Conservation (phyloP, 768 basidiomycete genomes). For the Asterophora parasitica region DNA sequence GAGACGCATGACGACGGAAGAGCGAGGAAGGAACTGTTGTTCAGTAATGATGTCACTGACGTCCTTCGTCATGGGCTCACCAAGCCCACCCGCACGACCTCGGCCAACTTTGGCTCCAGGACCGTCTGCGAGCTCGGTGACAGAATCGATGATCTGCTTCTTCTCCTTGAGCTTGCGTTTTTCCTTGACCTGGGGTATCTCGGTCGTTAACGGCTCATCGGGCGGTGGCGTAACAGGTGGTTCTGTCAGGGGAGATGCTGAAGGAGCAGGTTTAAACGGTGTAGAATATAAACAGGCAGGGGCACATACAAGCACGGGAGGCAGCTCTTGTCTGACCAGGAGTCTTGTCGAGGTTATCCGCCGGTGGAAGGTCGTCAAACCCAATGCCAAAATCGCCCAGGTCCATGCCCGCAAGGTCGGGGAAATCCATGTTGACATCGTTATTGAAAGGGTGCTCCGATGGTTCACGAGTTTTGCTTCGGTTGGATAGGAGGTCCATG, state of each 20-base stretch:
- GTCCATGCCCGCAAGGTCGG: conserved; percentile 59
- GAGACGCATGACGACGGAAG: conserved; percentile 79
- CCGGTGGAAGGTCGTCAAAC: conserved; percentile 51
- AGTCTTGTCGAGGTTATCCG: conserved; percentile 43
- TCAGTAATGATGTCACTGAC: conserved; percentile 72
- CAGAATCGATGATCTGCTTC: conserved; percentile 87
- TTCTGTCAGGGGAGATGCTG: conserved; percentile 75
- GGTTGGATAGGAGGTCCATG: conserved; percentile 57
- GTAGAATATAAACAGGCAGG: neutral
- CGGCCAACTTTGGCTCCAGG: conserved; percentile 51
- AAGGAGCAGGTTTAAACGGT: conserved; percentile 1
- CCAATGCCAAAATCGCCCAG: conserved; percentile 58
- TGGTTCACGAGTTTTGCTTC: conserved; percentile 53
- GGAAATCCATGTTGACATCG: conserved; percentile 46
- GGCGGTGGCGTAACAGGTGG: conserved; percentile 77
- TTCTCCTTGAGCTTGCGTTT: conserved; percentile 63
- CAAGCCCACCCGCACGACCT: conserved; percentile 47
- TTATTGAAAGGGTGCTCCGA: conserved; percentile 64
- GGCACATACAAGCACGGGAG: conserved; percentile 64
- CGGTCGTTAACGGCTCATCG: conserved; percentile 42
- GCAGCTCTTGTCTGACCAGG: conserved; percentile 55
- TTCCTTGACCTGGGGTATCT: conserved; percentile 35
- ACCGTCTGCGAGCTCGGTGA: conserved; percentile 76
- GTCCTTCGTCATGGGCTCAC: conserved; percentile 48
- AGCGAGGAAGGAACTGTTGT: conserved; percentile 83